These are phyloP conservation scores for Furculomyces boomerangus DNA, from an alignment of 371 early-diverging fungal genomes.

Conservation along the genomic window DNA sequence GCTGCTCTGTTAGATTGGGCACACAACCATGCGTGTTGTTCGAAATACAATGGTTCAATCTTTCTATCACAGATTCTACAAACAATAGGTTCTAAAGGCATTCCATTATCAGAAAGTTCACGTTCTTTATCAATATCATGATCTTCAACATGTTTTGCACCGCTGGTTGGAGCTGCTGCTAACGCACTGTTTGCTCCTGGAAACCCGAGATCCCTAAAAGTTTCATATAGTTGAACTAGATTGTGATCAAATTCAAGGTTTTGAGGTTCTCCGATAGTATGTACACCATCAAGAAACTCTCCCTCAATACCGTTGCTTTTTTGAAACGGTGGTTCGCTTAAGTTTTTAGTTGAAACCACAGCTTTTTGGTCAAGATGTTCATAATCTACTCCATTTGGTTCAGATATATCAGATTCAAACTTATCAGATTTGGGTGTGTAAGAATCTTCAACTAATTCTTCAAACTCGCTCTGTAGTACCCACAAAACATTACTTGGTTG, in stretches of 20 bases:
- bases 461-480: constrained; percentile 29
- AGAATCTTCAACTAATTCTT: neutral
- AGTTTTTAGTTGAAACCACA: no score
- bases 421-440: neutral
- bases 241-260: no score
- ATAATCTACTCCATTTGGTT: no score
- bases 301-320: no score
- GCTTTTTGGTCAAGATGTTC: no score
- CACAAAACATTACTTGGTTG: constrained; percentile 66
- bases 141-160: neutral
- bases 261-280: no score
- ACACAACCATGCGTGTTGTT: constrained; percentile 35
- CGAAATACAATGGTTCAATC: constrained; percentile 33
- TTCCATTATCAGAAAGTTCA: neutral
- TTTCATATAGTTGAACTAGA: neutral
- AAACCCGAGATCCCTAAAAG: neutral
- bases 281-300: no score
- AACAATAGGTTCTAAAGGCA: constrained; percentile 17
- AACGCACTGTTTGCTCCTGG: neutral
- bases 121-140: neutral
- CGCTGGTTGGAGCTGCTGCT: no score
- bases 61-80: constrained; percentile 44
- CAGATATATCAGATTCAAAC: no score
- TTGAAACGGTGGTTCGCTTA: no score
- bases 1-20: constrained; percentile 35